These are phyloP conservation scores for Microthlaspi erraticum DNA, from an alignment of 345 rosid genomes.

Conservation along the genomic window DNA sequence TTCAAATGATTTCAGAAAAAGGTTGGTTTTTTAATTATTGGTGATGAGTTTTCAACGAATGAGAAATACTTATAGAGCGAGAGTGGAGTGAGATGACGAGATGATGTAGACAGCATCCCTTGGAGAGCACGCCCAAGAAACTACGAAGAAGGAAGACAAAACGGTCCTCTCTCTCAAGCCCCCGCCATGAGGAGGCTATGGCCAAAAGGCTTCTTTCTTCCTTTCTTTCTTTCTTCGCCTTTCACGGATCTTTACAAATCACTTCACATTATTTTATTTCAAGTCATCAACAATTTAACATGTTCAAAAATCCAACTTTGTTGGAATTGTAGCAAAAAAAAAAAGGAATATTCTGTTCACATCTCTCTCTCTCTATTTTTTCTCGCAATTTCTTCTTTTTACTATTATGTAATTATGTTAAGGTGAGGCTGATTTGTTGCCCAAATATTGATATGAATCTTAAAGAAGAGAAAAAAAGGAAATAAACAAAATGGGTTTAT, in stretches of 20 bases:
- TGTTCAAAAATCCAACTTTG: constrained; percentile 15
- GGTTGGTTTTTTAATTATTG: not conserved
- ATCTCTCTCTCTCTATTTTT: not conserved
- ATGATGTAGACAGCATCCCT: constrained; percentile 24
- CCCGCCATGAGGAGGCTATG: constrained; percentile 26
- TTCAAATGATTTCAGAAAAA: not conserved
- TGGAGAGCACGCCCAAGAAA: constrained; percentile 40
- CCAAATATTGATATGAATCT: not conserved
- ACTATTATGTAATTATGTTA: not conserved
- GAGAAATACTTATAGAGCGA: constrained; percentile 18
- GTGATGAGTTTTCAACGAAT: not conserved
- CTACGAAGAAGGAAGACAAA: constrained; percentile 9
- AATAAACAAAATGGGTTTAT: not conserved
- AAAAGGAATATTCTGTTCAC: not conserved
- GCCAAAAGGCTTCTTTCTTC: not conserved
- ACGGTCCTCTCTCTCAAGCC: constrained; percentile 24
- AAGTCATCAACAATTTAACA: not conserved
- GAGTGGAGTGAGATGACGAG: not conserved
- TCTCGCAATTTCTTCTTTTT: not conserved
- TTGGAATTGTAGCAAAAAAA: not conserved
- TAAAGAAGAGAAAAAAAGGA: not conserved
- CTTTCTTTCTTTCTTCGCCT: not conserved
- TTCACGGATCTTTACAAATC: constrained; percentile 3
- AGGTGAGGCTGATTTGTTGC: constrained; percentile 13
- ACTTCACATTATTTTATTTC: not conserved